Percentiles rank a stretch among this genome's conserved stretches.
Evolutionary conservation across 371 early-diverging fungal species (phyloP).

Genomic region (Lichtheimia ornata): DNA sequence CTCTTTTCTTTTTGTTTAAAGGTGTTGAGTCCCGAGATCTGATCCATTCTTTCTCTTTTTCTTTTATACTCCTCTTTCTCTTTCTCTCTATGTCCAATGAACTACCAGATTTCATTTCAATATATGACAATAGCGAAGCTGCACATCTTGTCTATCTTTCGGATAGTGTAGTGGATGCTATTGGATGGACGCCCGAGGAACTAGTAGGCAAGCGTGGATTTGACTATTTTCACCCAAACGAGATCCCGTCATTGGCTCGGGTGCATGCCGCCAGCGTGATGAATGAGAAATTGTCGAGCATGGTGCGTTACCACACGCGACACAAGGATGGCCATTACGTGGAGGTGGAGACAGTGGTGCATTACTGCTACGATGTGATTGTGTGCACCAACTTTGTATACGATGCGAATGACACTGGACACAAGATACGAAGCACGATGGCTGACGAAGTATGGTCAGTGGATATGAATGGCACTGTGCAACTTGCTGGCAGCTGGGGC

Average conservation of each 20-base stretch:
- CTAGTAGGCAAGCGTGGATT: conserved; percentile 48
- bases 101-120: conserved; percentile 48
- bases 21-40: no score
- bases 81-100: neutral
- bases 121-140: conserved; percentile 55
- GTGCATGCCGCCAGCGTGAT: conserved; percentile 44
- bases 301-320: conserved; percentile 30
- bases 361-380: conserved; percentile 41
- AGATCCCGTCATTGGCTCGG: conserved; percentile 29
- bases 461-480: conserved; percentile 20
- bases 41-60: no score
- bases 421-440: conserved; percentile 26
- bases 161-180: conserved; percentile 45
- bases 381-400: conserved; percentile 30
- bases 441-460: conserved; percentile 29
- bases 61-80: no score
- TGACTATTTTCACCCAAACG: conserved; percentile 44
- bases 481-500: conserved; percentile 32
- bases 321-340: conserved; percentile 42
- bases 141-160: conserved; percentile 51
- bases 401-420: conserved; percentile 15
- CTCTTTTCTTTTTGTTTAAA: no score
- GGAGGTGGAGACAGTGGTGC: conserved; percentile 28
- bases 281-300: conserved; percentile 45
- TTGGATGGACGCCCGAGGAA: conserved; percentile 57